These are phyloP conservation scores for Pseudocercospora pini-densiflorae DNA, from an alignment of 2,329 filamentous ascomycete species.

Conservation along the genomic window DNA sequence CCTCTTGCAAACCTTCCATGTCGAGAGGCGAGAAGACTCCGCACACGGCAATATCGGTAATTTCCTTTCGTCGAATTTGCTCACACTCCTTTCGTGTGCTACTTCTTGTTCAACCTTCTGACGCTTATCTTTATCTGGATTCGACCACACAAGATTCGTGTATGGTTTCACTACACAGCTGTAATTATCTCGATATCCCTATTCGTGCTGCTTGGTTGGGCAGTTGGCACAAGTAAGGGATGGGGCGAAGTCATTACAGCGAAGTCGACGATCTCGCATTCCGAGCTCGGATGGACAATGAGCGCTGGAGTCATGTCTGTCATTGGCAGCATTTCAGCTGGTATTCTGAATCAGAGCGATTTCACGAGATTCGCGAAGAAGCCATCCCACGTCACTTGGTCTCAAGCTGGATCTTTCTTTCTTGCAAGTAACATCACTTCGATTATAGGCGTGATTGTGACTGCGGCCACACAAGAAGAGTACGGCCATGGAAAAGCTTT, in stretches of 20 bases:
- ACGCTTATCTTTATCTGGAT: slow-evolving; percentile 7
- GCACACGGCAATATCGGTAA: slow-evolving; percentile 8
- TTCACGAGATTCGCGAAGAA: slow-evolving; percentile 17
- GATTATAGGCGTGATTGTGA: slow-evolving; percentile 19
- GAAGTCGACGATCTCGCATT: background rate
- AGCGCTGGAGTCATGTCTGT: slow-evolving; percentile 16
- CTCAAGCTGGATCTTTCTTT: slow-evolving; percentile 15
- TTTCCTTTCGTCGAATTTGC: background rate
- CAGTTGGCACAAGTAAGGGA: slow-evolving; percentile 13
- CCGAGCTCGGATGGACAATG: slow-evolving; percentile 18
- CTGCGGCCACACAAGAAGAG: slow-evolving; percentile 18
- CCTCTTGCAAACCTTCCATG: background rate
- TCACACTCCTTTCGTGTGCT: background rate
- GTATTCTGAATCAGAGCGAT: slow-evolving; percentile 21
- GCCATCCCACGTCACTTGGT: slow-evolving; percentile 16
- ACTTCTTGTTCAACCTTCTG: slow-evolving; percentile 6
- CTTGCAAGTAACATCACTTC: slow-evolving; percentile 15
- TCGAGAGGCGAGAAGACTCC: slow-evolving; percentile 8
- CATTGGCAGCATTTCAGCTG: slow-evolving; percentile 17
- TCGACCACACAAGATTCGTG: slow-evolving; percentile 2
- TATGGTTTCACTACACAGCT: slow-evolving; percentile 6
- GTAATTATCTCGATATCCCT: background rate
- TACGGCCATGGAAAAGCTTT: slow-evolving; percentile 15
- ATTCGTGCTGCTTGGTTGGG: slow-evolving; percentile 14
- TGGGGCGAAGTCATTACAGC: slow-evolving; percentile 11